Conservation (phyloP, 1,284 basidiomycete species). For the Afroboletus lepidellus region DNA sequence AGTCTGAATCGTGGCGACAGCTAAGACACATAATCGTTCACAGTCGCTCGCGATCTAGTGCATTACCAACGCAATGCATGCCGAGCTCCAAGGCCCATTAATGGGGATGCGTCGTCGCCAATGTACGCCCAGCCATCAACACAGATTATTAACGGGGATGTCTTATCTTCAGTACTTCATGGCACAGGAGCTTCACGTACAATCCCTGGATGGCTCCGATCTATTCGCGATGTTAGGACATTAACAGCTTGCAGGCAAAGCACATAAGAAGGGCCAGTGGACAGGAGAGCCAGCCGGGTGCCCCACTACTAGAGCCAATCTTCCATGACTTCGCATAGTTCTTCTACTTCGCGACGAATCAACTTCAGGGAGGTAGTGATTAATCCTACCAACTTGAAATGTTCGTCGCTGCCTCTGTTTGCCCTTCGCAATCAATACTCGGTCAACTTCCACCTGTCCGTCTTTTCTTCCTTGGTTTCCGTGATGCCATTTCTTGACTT, state of each 20-base stretch:
- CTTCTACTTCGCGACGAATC: neutral
- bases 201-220: neutral
- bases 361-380: conserved; percentile 31
- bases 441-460: conserved; percentile 50
- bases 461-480: neutral
- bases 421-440: conserved; percentile 52
- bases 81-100: neutral
- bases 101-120: neutral
- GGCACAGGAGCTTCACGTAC: neutral
- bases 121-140: neutral
- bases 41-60: neutral
- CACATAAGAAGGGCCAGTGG: neutral
- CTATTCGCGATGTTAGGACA: neutral
- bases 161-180: neutral
- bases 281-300: neutral
- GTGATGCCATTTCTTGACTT: neutral
- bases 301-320: neutral
- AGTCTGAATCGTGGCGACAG: neutral
- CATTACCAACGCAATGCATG: neutral
- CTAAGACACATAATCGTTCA: neutral
- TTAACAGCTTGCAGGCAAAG: neutral
- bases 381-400: conserved; percentile 56
- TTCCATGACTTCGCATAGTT: conserved; percentile 5
- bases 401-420: conserved; percentile 54
- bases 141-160: neutral